Conservation (phyloP, 306 rosid genomes). For the Herpetospermum pedunculosum region DNA sequence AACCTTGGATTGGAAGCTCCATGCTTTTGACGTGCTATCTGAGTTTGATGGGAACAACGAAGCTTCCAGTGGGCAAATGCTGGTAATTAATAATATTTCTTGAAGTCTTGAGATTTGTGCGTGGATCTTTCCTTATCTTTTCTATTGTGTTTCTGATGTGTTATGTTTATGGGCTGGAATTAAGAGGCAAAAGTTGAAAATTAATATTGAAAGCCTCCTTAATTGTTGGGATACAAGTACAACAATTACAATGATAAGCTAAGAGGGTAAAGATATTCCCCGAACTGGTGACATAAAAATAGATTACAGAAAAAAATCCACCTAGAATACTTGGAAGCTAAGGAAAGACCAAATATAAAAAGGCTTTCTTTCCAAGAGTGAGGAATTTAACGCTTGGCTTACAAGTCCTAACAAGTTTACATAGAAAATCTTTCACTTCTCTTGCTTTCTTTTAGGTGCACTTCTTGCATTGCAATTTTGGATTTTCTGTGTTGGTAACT, state of each 20-base stretch:
- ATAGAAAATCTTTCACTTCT: background rate
- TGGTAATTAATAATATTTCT: slow-evolving; percentile 40
- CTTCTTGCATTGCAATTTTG: background rate
- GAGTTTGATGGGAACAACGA: slow-evolving; percentile 74
- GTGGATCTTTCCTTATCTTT: background rate
- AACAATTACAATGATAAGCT: background rate
- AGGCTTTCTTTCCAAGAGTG: background rate
- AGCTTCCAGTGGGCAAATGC: slow-evolving; percentile 59
- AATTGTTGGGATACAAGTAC: too few relatives aligned
- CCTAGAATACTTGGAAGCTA: background rate
- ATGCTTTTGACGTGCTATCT: slow-evolving; percentile 91
- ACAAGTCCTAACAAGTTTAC: background rate
- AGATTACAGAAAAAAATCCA: background rate
- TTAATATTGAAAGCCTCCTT: too few relatives aligned
- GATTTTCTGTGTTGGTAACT: slow-evolving; percentile 4
- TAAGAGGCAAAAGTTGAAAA: background rate
- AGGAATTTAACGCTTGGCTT: background rate
- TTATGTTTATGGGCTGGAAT: background rate
- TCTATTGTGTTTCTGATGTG: background rate
- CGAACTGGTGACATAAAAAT: background rate
- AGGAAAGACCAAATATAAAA: background rate
- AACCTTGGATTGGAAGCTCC: slow-evolving; percentile 98
- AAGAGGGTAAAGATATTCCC: background rate
- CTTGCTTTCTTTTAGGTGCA: background rate
- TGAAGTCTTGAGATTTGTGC: background rate